phyloP scores from a whole-genome alignment of 78 protist species.

The Anaeramoeba flamelloides region DNA sequence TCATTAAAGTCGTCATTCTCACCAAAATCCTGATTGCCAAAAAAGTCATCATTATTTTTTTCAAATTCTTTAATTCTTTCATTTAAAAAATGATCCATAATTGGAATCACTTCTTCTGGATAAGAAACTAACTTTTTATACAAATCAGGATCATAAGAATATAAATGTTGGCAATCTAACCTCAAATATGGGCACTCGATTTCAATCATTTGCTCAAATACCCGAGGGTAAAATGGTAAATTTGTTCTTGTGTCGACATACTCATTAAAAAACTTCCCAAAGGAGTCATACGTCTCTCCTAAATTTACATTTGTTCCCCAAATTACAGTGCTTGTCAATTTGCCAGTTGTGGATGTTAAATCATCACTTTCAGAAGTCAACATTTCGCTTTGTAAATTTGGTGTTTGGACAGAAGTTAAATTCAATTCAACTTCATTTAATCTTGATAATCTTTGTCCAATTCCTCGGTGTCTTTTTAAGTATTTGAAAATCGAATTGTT shows the following conservation, averaged over 20 bases:
- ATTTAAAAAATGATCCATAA: neutral
- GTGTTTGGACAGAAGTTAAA: too few relatives aligned
- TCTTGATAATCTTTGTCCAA: too few relatives aligned
- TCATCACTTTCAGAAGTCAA: too few relatives aligned
- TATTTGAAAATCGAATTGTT: too few relatives aligned
- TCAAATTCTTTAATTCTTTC: neutral
- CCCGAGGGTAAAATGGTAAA: neutral
- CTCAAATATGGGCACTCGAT: neutral
- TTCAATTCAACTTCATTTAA: too few relatives aligned
- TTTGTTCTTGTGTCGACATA: neutral
- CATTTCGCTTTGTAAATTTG: too few relatives aligned
- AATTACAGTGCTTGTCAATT: neutral
- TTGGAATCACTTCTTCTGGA: neutral
- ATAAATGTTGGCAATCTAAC: neutral
- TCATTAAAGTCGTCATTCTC: too few relatives aligned
- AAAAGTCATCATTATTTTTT: too few relatives aligned
- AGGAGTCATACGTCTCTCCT: neutral
- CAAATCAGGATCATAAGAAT: neutral
- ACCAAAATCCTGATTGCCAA: too few relatives aligned
- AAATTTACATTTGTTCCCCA: neutral
- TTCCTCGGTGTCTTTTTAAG: too few relatives aligned
- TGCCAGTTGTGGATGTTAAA: too few relatives aligned
- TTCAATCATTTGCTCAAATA: neutral
- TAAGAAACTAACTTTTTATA: neutral
- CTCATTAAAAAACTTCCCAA: neutral